Evolutionary conservation across 1,284 basidiomycete genomes (phyloP), one percentile per base, ranked within the genome.

Genomic region (Heterobasidion irregulare): DNA sequence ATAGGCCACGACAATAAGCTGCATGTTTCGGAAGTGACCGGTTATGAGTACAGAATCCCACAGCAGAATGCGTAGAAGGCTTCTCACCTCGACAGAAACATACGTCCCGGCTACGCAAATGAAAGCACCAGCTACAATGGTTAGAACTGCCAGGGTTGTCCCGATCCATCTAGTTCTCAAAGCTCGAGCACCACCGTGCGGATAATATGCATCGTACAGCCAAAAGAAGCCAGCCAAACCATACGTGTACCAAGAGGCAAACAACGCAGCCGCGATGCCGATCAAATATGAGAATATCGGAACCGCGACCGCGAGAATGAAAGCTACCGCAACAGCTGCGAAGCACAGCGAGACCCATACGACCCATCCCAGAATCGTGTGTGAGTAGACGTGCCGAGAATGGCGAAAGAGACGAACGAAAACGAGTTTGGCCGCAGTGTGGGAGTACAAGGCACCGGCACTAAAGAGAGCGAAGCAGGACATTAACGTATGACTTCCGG

Each of bases 391-490:
- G 63, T 87, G 84, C 13, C 68, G 67, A 7, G 79, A 75, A 57
- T 75, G 73, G n/a, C 82, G 75, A 63, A 86, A 79, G 53, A 79
- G 60, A 9, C 83, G 75, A 55, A 86, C 73, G 62, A 86, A 84
- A 50, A 84, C 62, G 47, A 82, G 75, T 63, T 85, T 85, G 32
- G 80, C 78, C 6, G 79, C 75, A 1, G 77, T 74, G 63, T 83
- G 79, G 13, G 73, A 66, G 62, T 76, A 81, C 9, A 82, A 64
- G 8, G 70, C 72, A 6, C 73, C 75, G 10, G 77, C 70, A 44
- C 77, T 79, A 57, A 8, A 47, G 15, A 36, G 18, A 46, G 16
- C 26, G 26, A 26, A 26, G 6, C 26, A 26, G 8, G 15, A n/a
- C 43, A 36, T 10, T 44, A 13, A 46, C 9, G 16, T n/a, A 18